These are phyloP conservation scores for Metarhizium sp. DNA, from an alignment of 2,329 filamentous ascomycete genomes.

Conservation along the genomic window DNA sequence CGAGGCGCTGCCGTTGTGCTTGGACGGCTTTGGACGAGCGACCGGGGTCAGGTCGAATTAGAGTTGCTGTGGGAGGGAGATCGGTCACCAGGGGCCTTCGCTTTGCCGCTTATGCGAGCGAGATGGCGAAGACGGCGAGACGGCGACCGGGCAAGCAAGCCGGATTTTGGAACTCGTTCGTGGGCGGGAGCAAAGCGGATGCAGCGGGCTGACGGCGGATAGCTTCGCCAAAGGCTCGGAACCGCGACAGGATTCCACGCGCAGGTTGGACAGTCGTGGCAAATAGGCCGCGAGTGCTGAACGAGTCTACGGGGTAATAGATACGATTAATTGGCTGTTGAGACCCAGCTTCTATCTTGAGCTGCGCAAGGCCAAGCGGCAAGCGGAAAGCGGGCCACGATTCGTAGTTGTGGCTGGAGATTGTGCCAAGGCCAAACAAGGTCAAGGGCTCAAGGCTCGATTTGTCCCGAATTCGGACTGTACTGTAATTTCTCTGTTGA, in stretches of 20 bases:
- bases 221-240: not conserved
- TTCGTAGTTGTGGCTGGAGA: conserved; percentile 8
- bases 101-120: not conserved
- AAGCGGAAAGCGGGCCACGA: not conserved
- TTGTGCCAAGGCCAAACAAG: conserved; percentile 1
- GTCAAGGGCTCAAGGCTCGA: not conserved
- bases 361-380: too few species aligned
- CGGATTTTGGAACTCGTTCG: too few species aligned
- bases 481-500: not conserved
- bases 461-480: too few species aligned
- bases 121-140: too few species aligned
- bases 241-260: not conserved
- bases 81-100: conserved; percentile 7
- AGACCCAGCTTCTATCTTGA: not conserved
- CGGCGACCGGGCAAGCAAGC: too few species aligned
- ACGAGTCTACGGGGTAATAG: too few species aligned
- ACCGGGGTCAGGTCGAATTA: conserved; percentile 6
- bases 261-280: not conserved
- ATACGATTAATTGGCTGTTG: not conserved
- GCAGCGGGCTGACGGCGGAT: not conserved
- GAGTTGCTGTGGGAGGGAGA: conserved; percentile 8
- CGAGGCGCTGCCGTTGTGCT: not conserved
- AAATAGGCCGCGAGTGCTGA: conserved; percentile 1
- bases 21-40: not conserved
- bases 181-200: not conserved